Evolutionary conservation across 805 yeast genomes (phyloP).

Genomic region (Candida multigemmis): DNA sequence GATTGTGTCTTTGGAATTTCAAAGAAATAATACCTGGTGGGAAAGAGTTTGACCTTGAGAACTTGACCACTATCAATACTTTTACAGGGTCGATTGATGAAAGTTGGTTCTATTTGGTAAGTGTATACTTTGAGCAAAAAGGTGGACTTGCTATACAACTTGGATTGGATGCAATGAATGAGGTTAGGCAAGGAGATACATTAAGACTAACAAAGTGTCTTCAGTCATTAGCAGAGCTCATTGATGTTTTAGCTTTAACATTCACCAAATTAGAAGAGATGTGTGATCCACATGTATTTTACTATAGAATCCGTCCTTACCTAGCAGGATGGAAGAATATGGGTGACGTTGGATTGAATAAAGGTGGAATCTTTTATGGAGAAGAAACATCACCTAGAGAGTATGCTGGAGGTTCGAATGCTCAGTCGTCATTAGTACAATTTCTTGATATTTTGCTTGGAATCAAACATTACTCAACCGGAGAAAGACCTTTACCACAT

Average conservation of each 20-base stretch:
- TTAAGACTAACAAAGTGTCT: constrained; percentile 35
- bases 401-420: constrained; percentile 88
- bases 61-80: constrained; percentile 70
- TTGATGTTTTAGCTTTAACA: constrained; percentile 65
- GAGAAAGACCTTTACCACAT: constrained; percentile 34
- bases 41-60: constrained; percentile 42
- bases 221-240: constrained; percentile 61
- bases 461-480: constrained; percentile 75
- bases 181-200: constrained; percentile 40
- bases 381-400: constrained; percentile 43
- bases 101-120: constrained; percentile 86
- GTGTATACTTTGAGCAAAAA: constrained; percentile 75
- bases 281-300: constrained; percentile 92
- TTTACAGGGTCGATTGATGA: constrained; percentile 90
- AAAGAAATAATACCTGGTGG: constrained; percentile 43
- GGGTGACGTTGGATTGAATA: constrained; percentile 69
- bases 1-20: constrained; percentile 84
- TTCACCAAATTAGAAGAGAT: constrained; percentile 81
- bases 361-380: constrained; percentile 72
- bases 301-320: constrained; percentile 77
- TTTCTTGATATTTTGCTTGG: constrained; percentile 70
- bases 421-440: constrained; percentile 86
- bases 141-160: constrained; percentile 65
- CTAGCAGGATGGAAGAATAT: constrained; percentile 93
- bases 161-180: constrained; percentile 60